Evolutionary conservation across 495 filamentous ascomycete species (phyloP), one percentile per base, ranked within the genome.

Genomic region (Hyphodiscus hymeniophilus): DNA sequence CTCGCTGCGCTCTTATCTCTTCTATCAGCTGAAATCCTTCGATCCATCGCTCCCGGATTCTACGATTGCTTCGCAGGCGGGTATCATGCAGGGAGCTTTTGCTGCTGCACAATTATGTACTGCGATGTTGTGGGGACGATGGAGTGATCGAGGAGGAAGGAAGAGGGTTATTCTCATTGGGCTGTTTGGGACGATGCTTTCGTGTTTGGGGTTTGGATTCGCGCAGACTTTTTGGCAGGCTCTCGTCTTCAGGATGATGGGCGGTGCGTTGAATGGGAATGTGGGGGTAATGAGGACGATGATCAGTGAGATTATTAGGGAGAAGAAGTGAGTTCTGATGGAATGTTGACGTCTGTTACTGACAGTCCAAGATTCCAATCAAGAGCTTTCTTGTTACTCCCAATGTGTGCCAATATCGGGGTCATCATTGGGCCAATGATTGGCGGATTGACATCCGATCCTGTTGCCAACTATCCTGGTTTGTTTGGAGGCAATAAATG

Each of bases 61-160:
- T 0, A 74, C 76, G 31, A 87, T 92, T 49, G 78, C 87, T 7
- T 76, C 74, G 18, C 87, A 91, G 54, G 86, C 84, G 3, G 87
- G 87, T 40, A 73, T 91, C 24, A 69, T 94, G 34, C 81, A 86
- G 52, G 85, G 82, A 28, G 78, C 78, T 50, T 94, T 92, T 60
- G 86, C 86, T 0, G 84, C 81, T 5, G 84, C 85, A 6, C 87
- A 94, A 66, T 89, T 89, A 62, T 69, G 86, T 21, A 91, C 87
- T 1, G 85, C 84, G n/a, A 86, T 94, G 62, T 60, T 86, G 18
- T 92, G 87, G 87, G 87, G 87, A 3, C 74, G 83, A 1, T 65
- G 84, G 22, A 78, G 79, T 3, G 73, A 77, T 42, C 70, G 70
- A 61, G 75, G 78, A 34, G 87, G 87, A 10, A 74, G 87, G 18